phyloP scores from a whole-genome alignment of 2,329 filamentous ascomycete genomes.

The Xylariales sp. region DNA sequence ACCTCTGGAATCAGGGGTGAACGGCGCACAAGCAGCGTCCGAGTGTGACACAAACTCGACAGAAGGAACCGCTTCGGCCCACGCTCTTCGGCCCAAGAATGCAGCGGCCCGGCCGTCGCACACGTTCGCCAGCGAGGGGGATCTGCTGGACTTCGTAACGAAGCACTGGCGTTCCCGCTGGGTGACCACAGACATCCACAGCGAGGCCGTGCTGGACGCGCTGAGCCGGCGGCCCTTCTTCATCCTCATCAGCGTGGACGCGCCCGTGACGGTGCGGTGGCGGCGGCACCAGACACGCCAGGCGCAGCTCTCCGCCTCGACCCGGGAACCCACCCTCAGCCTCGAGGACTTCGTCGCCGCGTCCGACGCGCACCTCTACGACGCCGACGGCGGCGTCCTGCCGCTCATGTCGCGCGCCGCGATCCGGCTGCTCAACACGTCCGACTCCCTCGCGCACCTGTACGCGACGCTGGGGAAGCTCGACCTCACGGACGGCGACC shows the following conservation, averaged over 20 bases:
- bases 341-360: conserved; percentile 68
- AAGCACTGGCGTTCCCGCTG: conserved; percentile 84
- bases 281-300: conserved; percentile 70
- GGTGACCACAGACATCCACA: conserved; percentile 86
- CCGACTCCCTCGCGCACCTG: conserved; percentile 75
- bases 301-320: conserved; percentile 1
- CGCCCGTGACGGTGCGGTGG: conserved; percentile 87
- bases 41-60: conserved; percentile 8
- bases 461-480: conserved; percentile 78
- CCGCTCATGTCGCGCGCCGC: conserved; percentile 84
- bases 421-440: conserved; percentile 87
- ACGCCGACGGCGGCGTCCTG: conserved; percentile 71
- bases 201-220: conserved; percentile 77
- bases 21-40: conserved; percentile 3
- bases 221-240: conserved; percentile 89
- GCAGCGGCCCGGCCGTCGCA: conserved; percentile 40
- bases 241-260: conserved; percentile 90
- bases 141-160: conserved; percentile 86
- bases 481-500: conserved; percentile 80
- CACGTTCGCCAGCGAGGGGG: conserved; percentile 70
- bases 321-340: conserved; percentile 46
- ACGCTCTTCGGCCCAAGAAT: conserved; percentile 15
- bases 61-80: conserved; percentile 1
- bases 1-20: conserved; percentile 5
- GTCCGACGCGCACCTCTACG: conserved; percentile 82